Evolutionary conservation across 345 rosid species (phyloP).

Genomic region (Melastoma malabathricum): DNA sequence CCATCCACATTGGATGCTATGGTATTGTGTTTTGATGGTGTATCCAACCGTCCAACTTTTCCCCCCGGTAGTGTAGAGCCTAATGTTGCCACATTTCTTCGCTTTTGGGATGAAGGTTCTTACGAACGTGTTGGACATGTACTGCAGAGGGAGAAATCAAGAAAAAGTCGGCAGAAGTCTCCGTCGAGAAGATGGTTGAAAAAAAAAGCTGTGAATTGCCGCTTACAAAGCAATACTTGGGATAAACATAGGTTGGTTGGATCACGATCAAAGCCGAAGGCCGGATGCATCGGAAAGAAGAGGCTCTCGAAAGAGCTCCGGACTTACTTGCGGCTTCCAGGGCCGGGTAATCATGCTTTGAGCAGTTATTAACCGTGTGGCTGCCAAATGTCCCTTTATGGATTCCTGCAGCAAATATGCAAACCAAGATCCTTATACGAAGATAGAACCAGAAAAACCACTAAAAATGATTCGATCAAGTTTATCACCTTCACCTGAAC

Average conservation of each 20-base stretch:
- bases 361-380: too few relatives aligned
- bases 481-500: too few relatives aligned
- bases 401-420: too few relatives aligned
- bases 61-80: background rate
- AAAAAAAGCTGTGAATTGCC: background rate
- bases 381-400: too few relatives aligned
- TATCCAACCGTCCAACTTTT: background rate
- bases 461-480: too few relatives aligned
- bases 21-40: background rate
- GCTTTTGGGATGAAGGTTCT: too few relatives aligned
- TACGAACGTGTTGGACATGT: too few relatives aligned
- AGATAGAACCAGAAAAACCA: too few relatives aligned
- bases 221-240: background rate
- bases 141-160: background rate
- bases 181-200: background rate
- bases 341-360: too few relatives aligned
- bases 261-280: background rate
- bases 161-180: background rate
- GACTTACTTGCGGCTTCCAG: too few relatives aligned
- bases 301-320: background rate
- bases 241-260: background rate
- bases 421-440: too few relatives aligned
- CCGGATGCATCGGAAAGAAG: background rate
- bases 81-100: background rate
- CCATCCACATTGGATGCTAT: conserved; percentile 6